These are phyloP conservation scores for Tanacetum coccineum DNA, from an alignment of 129 eudicot species.

Conservation along the genomic window DNA sequence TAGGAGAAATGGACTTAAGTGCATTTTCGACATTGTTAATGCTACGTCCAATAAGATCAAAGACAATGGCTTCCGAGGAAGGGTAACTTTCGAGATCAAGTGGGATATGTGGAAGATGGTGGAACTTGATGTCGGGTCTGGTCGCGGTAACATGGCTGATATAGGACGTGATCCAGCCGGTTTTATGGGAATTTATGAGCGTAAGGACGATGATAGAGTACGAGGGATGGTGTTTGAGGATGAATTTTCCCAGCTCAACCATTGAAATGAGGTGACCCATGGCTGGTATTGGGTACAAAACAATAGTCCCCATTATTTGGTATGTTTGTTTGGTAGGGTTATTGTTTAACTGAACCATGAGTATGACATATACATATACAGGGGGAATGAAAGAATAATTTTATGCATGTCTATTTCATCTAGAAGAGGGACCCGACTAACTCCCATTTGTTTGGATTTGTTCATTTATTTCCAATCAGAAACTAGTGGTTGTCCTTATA, in stretches of 20 bases:
- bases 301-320: constrained; percentile 11
- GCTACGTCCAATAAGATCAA: constrained; percentile 29
- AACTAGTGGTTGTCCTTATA: no score
- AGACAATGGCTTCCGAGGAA: constrained; percentile 21
- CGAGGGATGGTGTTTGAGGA: constrained; percentile 33
- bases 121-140: constrained; percentile 52
- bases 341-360: no score
- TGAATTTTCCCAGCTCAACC: constrained; percentile 55
- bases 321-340: not conserved
- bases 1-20: no score
- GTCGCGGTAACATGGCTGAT: constrained; percentile 37
- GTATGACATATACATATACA: no score
- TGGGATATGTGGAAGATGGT: constrained; percentile 34
- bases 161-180: constrained; percentile 39
- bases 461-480: no score
- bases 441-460: no score
- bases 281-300: constrained; percentile 39
- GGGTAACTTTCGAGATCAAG: constrained; percentile 27
- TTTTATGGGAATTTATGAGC: constrained; percentile 26
- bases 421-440: no score
- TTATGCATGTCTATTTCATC: no score
- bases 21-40: no score
- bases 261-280: constrained; percentile 49
- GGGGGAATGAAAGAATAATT: no score
- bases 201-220: constrained; percentile 38